Evolutionary conservation across 495 filamentous ascomycete species (phyloP).

Genomic region (Cercophora scortea): DNA sequence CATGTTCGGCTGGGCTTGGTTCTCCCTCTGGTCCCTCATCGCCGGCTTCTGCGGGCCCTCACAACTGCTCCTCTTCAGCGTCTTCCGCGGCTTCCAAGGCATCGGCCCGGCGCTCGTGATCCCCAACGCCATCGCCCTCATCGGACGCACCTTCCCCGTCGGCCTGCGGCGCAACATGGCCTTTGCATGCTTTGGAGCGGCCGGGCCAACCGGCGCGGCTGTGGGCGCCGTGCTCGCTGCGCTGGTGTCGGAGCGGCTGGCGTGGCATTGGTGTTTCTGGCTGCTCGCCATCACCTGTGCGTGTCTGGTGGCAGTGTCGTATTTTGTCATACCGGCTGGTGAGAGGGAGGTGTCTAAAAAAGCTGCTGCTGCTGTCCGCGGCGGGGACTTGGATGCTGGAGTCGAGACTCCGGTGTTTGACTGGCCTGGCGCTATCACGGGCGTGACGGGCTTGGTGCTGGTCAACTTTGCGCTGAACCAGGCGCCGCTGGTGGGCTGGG

Average conservation of each 20-base stretch:
- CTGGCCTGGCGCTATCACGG: slow-evolving; percentile 37
- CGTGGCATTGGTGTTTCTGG: slow-evolving; percentile 65
- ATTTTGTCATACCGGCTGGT: slow-evolving; percentile 38
- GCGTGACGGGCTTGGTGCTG: slow-evolving; percentile 47
- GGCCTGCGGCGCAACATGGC: slow-evolving; percentile 48
- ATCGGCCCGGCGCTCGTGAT: slow-evolving; percentile 54
- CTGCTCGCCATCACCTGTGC: slow-evolving; percentile 41
- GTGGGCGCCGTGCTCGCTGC: slow-evolving; percentile 42
- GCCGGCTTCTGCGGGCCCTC: slow-evolving; percentile 39
- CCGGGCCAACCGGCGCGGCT: slow-evolving; percentile 49
- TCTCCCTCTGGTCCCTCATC: slow-evolving; percentile 50
- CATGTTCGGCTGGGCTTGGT: slow-evolving; percentile 54
- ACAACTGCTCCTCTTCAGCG: slow-evolving; percentile 43
- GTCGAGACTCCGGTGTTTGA: slow-evolving; percentile 34
- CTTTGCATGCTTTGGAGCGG: slow-evolving; percentile 55
- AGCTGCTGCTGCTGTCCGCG: neutral
- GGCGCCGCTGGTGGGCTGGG: slow-evolving; percentile 51
- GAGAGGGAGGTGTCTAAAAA: neutral
- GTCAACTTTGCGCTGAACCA: slow-evolving; percentile 56
- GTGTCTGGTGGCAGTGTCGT: slow-evolving; percentile 30
- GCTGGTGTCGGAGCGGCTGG: slow-evolving; percentile 43
- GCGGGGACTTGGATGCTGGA: neutral
- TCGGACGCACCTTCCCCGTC: slow-evolving; percentile 47
- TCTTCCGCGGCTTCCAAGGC: slow-evolving; percentile 53
- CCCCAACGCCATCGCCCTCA: slow-evolving; percentile 53